Evolutionary conservation across 352 stramenopile genomes (phyloP).

Genomic region (Phytophthora constricta): DNA sequence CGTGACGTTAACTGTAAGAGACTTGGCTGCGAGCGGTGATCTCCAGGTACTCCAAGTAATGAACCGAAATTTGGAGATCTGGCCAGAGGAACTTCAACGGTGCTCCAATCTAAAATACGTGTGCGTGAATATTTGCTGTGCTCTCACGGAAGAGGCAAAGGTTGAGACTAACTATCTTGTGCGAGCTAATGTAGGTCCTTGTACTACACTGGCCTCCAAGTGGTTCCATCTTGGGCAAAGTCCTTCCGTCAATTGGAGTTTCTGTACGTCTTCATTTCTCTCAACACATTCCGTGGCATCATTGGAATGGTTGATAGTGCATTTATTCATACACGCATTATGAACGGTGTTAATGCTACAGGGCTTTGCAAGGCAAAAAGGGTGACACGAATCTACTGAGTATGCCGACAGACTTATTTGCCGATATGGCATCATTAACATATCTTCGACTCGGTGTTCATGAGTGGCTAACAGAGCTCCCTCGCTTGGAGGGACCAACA

Average conservation of each 20-base stretch:
- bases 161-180: too few species aligned
- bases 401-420: constrained; percentile 31
- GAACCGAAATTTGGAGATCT: constrained; percentile 23
- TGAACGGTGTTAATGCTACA: too few species aligned
- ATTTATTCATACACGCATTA: too few species aligned
- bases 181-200: too few species aligned
- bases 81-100: constrained; percentile 26
- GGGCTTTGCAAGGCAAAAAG: too few species aligned
- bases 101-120: constrained; percentile 25
- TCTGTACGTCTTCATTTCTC: constrained; percentile 28
- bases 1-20: constrained; percentile 7
- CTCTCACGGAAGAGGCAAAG: too few species aligned
- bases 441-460: constrained; percentile 34
- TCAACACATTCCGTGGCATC: too few species aligned
- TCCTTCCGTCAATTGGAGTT: constrained; percentile 32
- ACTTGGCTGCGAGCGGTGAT: constrained; percentile 26
- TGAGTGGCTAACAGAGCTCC: constrained; percentile 12
- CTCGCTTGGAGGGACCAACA: constrained; percentile 15
- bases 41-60: constrained; percentile 34
- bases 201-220: constrained; percentile 32
- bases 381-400: constrained; percentile 21
- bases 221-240: constrained; percentile 20
- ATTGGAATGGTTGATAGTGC: too few species aligned
- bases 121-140: too few species aligned
- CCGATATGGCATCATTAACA: constrained; percentile 27